Evolutionary conservation across 495 filamentous ascomycete species (phyloP).

Genomic region (Neurospora discreta): DNA sequence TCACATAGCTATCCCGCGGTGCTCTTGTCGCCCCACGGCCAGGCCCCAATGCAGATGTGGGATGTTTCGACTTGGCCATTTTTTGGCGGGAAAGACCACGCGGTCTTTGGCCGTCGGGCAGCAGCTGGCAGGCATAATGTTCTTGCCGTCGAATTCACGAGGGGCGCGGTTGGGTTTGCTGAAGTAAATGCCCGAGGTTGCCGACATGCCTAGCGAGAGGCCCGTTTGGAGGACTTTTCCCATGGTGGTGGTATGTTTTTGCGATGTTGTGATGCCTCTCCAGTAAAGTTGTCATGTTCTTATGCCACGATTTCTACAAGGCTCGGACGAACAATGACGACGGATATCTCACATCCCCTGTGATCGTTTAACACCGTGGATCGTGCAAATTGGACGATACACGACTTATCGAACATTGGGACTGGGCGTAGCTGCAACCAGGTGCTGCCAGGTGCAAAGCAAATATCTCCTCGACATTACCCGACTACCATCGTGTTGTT

Average conservation of each 20-base stretch:
- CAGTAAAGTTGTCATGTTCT: not conserved
- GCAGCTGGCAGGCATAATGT: not conserved
- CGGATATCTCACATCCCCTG: not conserved
- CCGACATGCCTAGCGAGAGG: slow-evolving; percentile 27
- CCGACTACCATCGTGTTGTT: not conserved
- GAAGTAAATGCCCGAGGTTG: slow-evolving; percentile 22
- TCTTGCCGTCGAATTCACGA: slow-evolving; percentile 5
- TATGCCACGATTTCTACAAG: not conserved
- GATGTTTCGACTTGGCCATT: slow-evolving; percentile 14
- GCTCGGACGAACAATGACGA: not conserved
- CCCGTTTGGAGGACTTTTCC: slow-evolving; percentile 24
- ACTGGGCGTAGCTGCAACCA: no score
- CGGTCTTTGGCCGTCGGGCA: not conserved
- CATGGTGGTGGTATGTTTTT: not conserved
- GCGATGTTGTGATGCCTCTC: not conserved
- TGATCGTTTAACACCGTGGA: not conserved
- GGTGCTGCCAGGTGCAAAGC: no score
- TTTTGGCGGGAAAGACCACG: slow-evolving; percentile 10
- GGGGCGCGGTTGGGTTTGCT: slow-evolving; percentile 18
- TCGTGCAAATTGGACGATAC: no score
- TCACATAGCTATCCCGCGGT: slow-evolving; percentile 20
- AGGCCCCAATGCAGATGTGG: slow-evolving; percentile 27
- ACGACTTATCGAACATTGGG: no score
- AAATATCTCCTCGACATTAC: not conserved
- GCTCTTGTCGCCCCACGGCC: slow-evolving; percentile 33